Conservation (phyloP, 257 asterid species). For the Nicotiana noctiflora region DNA sequence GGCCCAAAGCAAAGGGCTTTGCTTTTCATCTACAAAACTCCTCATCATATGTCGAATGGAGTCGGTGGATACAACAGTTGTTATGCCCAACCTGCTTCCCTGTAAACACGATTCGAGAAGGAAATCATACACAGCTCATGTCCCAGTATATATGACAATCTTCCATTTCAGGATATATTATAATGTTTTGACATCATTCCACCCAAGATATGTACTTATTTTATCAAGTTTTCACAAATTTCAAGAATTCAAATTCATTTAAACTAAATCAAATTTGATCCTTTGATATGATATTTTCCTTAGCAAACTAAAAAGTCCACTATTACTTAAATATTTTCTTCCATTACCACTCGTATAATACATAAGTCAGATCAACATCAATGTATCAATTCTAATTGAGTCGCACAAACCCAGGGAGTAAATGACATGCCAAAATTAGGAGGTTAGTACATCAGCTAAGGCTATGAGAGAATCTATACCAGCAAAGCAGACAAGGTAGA, state of each 20-base stretch:
- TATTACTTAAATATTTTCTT: background rate
- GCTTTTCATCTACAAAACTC: constrained; percentile 87
- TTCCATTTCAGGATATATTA: background rate
- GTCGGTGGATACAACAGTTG: constrained; percentile 95
- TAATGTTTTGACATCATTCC: background rate
- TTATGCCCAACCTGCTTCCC: constrained; percentile 97
- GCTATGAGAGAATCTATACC: constrained; percentile 32
- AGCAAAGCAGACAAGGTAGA: constrained; percentile 98
- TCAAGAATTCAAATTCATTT: constrained; percentile 3
- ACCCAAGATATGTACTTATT: background rate
- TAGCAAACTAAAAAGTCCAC: background rate
- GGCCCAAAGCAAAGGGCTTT: constrained; percentile 96
- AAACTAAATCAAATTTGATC: background rate
- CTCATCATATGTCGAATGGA: constrained; percentile 99
- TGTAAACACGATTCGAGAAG: constrained; percentile 24
- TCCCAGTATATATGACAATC: background rate
- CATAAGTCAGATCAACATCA: background rate
- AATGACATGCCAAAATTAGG: background rate
- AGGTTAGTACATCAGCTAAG: constrained; percentile 4
- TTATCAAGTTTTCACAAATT: background rate
- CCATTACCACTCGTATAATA: background rate
- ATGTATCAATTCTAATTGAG: background rate
- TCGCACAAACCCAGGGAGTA: background rate
- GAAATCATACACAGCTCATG: background rate
- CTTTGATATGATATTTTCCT: background rate